Evolutionary conservation across 805 yeast species (phyloP), one percentile per base, ranked within the genome.

Genomic region (Danielia reshetovae): DNA sequence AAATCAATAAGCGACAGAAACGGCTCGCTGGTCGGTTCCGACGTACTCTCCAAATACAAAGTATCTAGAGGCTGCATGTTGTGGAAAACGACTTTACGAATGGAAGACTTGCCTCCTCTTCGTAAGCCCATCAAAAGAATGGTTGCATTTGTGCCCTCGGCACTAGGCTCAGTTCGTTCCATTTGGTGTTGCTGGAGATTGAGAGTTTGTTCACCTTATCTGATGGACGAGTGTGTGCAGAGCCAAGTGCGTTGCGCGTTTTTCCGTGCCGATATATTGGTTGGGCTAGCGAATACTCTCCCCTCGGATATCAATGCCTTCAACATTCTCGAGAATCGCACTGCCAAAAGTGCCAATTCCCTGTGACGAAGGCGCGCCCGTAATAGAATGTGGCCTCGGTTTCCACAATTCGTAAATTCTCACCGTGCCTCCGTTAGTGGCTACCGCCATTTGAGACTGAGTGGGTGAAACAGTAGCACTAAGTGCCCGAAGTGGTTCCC

Each of bases 41-140:
- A 75, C 0, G 98, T 90, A 33, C 89, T 79, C 49, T 90, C 97
- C 35, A 93, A 63, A 52, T 90, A 90, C 29, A 90, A 60, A 0
- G 97, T 89, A 52, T 90, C 97, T 41, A 88, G 67, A 1, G 98
- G 97, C 54, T 85, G 95, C 95, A 93, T 87, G 54, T 86, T 85
- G 58, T 90, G 96, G 60, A 93, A 93, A 2, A 93, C 94, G 10
- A 93, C 97, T 54, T 90, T 88, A 52, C 96, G 81, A 21, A 93
- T 93, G 3, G 97, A 88, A 7, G 96, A 86, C 60, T 93, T 93
- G 10, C 98, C 98, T 14, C 90, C 85, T 55, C 85, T 68, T 52
- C 96, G 74, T 23, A 88, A 72, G 1, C 97, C 97, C 96, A 88
- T 85, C 36, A 88, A 60, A 18, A 88, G 69, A 29, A 88, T 79